Evolutionary conservation across 257 asterid species (phyloP), one percentile per base, ranked within the genome.

Genomic region (Nicotiana attenuata): DNA sequence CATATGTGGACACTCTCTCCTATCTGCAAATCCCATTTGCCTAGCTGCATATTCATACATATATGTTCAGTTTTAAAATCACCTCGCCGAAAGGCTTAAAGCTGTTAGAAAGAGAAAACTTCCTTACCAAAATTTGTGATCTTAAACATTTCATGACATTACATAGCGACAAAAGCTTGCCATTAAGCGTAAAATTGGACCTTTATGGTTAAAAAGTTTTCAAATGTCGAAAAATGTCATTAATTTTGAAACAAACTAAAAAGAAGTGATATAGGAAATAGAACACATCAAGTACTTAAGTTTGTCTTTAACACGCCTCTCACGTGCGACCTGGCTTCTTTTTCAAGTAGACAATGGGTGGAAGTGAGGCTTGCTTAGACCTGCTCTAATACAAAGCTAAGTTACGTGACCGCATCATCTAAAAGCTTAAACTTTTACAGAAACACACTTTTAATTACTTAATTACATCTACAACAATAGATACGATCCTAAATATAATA

Each of bases 21-120:
- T 93, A 75, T 91, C 95, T 55, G 85, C 78, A 85, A 95, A 95
- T 80, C 98, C 99, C 91, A 95, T 91, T 61, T 93, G 98, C 73
- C 99, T 89, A 7, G 98, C 99, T 95, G 97, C 91, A 87, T 17
- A 35, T 81, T 47, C 22, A 20, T 83, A 65, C 5, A 77, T 55
- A 53, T 77, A 29, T 29, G 41, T 56, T n/a, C 14, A 10, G 65
- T 31, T 29, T 13, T 19, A 56, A 24, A 15, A 15, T 20, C 10
- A 53, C 19, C 14, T 60, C 53, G 24, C n/a, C 13, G 8, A 13
- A 10, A 52, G 45, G 45, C 45, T 35, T 35, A 35, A 35, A 41
- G 10, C 11, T 41, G 47, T 41, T 41, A 41, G 47, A 41, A 41
- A 38, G 2, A 41, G 47, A 1, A 8, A 41, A 41, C 47, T 7